phyloP scores from a whole-genome alignment of 1,139 yeast species.

The Suhomyces wounanorum region DNA sequence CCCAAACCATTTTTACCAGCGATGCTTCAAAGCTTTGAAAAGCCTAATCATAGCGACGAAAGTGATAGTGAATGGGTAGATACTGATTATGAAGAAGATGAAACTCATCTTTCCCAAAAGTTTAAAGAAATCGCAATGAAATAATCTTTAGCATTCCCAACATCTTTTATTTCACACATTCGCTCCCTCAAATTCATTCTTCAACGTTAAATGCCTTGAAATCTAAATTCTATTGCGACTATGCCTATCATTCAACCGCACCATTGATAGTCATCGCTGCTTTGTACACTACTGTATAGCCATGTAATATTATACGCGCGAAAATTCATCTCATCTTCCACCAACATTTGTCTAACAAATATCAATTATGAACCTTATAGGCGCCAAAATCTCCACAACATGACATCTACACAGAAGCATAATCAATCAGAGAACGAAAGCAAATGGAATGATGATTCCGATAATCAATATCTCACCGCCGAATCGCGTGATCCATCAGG shows the following conservation, averaged over 20 bases:
- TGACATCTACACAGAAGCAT: not conserved
- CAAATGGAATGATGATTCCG: not conserved
- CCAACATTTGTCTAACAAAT: conserved; percentile 7
- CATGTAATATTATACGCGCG: conserved; percentile 6
- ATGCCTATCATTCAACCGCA: not conserved
- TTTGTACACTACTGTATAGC: conserved; percentile 8
- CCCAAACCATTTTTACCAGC: conserved; percentile 53
- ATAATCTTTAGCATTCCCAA: not conserved
- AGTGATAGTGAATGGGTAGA: conserved; percentile 44
- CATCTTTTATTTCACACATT: not conserved
- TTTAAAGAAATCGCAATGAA: not conserved
- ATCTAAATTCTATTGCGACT: not conserved
- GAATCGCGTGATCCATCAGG: not conserved
- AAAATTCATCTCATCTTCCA: conserved; percentile 1
- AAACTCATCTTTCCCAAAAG: conserved; percentile 1
- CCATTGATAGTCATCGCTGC: not conserved
- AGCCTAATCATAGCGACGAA: conserved; percentile 15
- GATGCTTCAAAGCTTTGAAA: conserved; percentile 29
- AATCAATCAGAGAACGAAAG: not conserved
- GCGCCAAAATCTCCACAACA: not conserved
- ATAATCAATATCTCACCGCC: not conserved
- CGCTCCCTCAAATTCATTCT: not conserved
- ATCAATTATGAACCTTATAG: not conserved
- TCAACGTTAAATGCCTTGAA: not conserved
- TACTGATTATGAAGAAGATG: conserved; percentile 25